These are phyloP conservation scores for Epipyxis sp. DNA, from an alignment of 108 stramenopile species.

Conservation along the genomic window DNA sequence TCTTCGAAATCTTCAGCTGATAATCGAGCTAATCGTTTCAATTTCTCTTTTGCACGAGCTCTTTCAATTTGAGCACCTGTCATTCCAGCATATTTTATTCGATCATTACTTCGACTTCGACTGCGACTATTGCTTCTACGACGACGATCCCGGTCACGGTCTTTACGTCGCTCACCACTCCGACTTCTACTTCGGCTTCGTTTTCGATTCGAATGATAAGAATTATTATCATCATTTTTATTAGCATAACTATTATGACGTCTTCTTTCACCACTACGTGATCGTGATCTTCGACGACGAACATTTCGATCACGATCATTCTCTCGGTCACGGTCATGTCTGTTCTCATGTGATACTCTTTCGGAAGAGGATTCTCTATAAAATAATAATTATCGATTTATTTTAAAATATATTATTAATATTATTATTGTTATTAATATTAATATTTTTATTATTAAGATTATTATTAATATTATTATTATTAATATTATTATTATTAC, in stretches of 20 bases:
- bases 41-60: not conserved
- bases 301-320: not conserved
- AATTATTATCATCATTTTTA: too few species aligned
- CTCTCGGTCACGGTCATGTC: constrained; percentile 22
- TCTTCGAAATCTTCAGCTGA: not conserved
- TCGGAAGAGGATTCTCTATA: constrained; percentile 31
- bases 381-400: too few species aligned
- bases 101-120: not conserved
- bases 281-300: too few species aligned
- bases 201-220: too few species aligned
- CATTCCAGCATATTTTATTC: not conserved
- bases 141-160: not conserved
- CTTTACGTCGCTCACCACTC: not conserved
- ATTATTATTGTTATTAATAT: too few species aligned
- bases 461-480: too few species aligned
- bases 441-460: too few species aligned
- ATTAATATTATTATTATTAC: too few species aligned
- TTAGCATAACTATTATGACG: too few species aligned
- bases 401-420: too few species aligned
- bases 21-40: not conserved
- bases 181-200: not conserved
- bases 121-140: not conserved
- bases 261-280: too few species aligned
- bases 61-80: constrained; percentile 34
- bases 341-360: not conserved